Conservation (phyloP, 306 rosid genomes). For the Vigna hirtella region DNA sequence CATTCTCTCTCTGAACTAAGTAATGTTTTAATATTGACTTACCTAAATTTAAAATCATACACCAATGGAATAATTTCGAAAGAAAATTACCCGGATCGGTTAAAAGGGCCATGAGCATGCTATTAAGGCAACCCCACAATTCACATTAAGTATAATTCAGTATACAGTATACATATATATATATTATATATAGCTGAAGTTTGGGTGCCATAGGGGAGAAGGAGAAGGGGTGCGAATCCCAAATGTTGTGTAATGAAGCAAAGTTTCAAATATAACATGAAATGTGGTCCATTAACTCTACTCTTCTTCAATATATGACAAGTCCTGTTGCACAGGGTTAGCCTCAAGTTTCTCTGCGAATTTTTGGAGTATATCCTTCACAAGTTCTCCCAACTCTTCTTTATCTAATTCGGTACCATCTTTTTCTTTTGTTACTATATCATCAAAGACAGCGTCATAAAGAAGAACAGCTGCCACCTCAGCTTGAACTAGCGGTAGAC, state of each 20-base stretch:
- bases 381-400: constrained; percentile 52
- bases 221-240: constrained; percentile 21
- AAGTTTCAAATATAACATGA: constrained; percentile 26
- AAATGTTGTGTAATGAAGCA: constrained; percentile 24
- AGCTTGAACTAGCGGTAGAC: constrained; percentile 66
- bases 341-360: constrained; percentile 84
- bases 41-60: not conserved
- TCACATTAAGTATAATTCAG: constrained; percentile 20
- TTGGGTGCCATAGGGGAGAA: not conserved
- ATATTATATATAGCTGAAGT: not conserved
- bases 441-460: constrained; percentile 75
- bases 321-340: constrained; percentile 72
- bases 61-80: not conserved
- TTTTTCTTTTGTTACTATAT: constrained; percentile 51
- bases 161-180: constrained; percentile 16
- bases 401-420: constrained; percentile 47
- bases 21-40: not conserved
- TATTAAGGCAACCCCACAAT: constrained; percentile 18
- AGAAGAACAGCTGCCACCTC: constrained; percentile 69
- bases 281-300: constrained; percentile 27
- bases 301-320: constrained; percentile 43
- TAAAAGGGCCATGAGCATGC: constrained; percentile 15
- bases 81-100: not conserved
- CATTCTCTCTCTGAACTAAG: not conserved
- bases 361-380: constrained; percentile 64